Percentiles rank a stretch among this genome's conserved stretches.
phyloP scores from a whole-genome alignment of 2,329 filamentous ascomycete genomes.

The Graphilbum sp. region DNA sequence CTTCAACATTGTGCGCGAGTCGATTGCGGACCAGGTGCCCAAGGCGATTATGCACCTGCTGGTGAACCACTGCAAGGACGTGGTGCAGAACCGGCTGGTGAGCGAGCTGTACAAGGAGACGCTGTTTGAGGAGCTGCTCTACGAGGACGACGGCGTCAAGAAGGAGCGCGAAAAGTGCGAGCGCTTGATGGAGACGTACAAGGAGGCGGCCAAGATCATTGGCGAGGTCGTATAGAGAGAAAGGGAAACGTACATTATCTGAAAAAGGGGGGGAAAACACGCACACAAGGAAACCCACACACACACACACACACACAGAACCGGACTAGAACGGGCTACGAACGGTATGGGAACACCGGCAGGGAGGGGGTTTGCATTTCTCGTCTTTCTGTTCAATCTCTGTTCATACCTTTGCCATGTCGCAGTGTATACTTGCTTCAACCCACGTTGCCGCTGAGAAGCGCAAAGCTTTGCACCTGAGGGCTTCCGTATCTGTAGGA shows the following conservation, averaged over 20 bases:
- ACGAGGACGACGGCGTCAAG: constrained; percentile 96
- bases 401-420: too few species aligned
- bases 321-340: too few species aligned
- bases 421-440: too few species aligned
- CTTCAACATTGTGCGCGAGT: constrained; percentile 97
- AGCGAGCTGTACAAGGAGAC: constrained; percentile 89
- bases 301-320: too few species aligned
- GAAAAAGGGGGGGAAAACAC: not conserved
- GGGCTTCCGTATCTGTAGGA: too few species aligned
- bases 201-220: constrained; percentile 95
- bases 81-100: constrained; percentile 90
- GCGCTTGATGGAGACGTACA: constrained; percentile 85
- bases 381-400: too few species aligned
- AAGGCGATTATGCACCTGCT: constrained; percentile 98
- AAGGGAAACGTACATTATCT: not conserved
- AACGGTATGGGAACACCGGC: too few species aligned
- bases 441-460: too few species aligned
- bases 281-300: too few species aligned
- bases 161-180: constrained; percentile 75
- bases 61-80: constrained; percentile 96
- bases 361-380: too few species aligned
- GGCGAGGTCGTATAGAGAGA: constrained; percentile 65
- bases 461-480: too few species aligned
- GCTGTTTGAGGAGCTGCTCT: constrained; percentile 81
- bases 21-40: constrained; percentile 95